A percentile compares a stretch with the other conserved stretches of the same genome.
phyloP scores from a whole-genome alignment of 495 filamentous ascomycete genomes.

The Tetracladium setigerum region DNA sequence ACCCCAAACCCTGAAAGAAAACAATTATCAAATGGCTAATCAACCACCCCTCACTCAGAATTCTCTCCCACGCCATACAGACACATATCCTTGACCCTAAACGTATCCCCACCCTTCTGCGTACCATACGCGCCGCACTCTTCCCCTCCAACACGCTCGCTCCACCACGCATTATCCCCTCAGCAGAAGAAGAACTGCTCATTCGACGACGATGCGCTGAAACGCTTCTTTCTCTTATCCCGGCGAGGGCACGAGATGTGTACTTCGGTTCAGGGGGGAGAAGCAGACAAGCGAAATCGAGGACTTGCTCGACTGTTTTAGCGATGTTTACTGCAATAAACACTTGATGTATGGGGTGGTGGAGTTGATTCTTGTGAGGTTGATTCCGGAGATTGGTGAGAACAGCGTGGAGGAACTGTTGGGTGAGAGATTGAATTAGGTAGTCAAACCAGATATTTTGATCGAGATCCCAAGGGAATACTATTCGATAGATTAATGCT shows the following conservation, averaged over 20 bases:
- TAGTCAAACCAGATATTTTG: not conserved
- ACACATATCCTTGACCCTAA: constrained; percentile 56
- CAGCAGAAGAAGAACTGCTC: constrained; percentile 36
- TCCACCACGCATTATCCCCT: constrained; percentile 36
- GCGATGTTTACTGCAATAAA: constrained; percentile 81
- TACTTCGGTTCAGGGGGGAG: constrained; percentile 38
- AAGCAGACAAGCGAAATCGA: constrained; percentile 17
- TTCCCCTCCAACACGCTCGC: constrained; percentile 71
- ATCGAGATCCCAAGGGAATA: not conserved
- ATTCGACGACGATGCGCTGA: constrained; percentile 47
- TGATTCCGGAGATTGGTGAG: constrained; percentile 80
- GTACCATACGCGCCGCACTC: constrained; percentile 59
- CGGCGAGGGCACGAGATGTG: constrained; percentile 31
- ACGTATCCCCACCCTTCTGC: constrained; percentile 66
- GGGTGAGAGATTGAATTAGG: constrained; percentile 56
- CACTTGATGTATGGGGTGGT: constrained; percentile 74
- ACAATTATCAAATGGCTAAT: too few relatives aligned
- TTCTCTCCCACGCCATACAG: constrained; percentile 64
- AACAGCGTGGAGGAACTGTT: constrained; percentile 63
- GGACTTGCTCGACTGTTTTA: constrained; percentile 61
- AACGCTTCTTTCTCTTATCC: constrained; percentile 42
- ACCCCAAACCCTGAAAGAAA: too few relatives aligned
- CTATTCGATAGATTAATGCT: not conserved
- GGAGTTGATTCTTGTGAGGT: constrained; percentile 66
- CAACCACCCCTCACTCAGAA: constrained; percentile 43